These are phyloP conservation scores for Kitagawia praeruptora DNA, from an alignment of 129 eudicot species.

Conservation along the genomic window DNA sequence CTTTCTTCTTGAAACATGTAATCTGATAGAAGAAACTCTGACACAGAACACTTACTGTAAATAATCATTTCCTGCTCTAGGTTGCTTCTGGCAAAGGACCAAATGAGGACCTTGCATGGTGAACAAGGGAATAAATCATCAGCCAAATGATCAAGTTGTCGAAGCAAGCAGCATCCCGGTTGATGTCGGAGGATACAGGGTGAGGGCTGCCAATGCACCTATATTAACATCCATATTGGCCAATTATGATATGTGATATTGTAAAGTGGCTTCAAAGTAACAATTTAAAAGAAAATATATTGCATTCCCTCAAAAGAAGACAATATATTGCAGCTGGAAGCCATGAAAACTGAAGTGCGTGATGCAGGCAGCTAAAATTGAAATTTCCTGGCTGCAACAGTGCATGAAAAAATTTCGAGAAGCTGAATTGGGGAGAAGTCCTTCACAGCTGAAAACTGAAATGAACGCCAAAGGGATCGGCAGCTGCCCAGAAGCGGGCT, in stretches of 20 bases:
- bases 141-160: background rate
- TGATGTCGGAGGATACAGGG: constrained; percentile 29
- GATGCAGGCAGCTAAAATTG: constrained; percentile 23
- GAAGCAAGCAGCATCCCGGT: constrained; percentile 1
- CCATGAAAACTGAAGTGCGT: constrained; percentile 6
- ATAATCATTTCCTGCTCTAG: constrained; percentile 6
- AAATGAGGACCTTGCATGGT: constrained; percentile 1
- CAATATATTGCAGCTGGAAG: constrained; percentile 10
- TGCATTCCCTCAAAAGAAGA: background rate
- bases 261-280: constrained; percentile 17
- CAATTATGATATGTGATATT: constrained; percentile 18
- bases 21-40: background rate
- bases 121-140: background rate
- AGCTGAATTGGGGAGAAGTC: background rate
- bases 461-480: constrained; percentile 17
- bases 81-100: constrained; percentile 3
- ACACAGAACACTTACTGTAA: background rate
- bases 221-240: constrained; percentile 28
- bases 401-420: constrained; percentile 3
- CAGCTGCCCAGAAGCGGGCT: constrained; percentile 18
- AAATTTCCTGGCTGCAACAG: constrained; percentile 24
- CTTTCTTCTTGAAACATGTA: background rate
- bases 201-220: constrained; percentile 25
- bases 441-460: constrained; percentile 5
- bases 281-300: background rate